A percentile compares a stretch with the other conserved stretches of the same genome.
phyloP scores from a whole-genome alignment of 768 basidiomycete genomes.

The Tricholomella constricta region DNA sequence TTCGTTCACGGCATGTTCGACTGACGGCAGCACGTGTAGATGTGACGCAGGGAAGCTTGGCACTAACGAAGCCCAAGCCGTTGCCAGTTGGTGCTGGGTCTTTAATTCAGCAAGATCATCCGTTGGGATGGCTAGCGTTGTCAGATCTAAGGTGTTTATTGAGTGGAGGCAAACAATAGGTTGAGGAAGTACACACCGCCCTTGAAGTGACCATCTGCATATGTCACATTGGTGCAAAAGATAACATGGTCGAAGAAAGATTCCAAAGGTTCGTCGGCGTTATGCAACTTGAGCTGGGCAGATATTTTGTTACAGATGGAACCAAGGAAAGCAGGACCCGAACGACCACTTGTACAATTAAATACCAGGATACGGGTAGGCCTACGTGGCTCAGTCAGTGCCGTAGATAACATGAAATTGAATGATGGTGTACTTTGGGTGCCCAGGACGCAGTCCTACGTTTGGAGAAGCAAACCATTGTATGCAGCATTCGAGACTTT shows the following conservation, averaged over 20 bases:
- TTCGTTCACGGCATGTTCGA: constrained; percentile 83
- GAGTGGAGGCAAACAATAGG: neutral
- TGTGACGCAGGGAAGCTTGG: constrained; percentile 60
- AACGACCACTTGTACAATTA: constrained; percentile 92
- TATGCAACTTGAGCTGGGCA: constrained; percentile 44
- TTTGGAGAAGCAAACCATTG: constrained; percentile 81
- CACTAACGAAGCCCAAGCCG: constrained; percentile 68
- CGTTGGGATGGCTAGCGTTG: constrained; percentile 63
- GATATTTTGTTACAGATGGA: constrained; percentile 56
- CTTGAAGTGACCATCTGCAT: constrained; percentile 85
- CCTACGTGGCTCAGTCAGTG: constrained; percentile 20
- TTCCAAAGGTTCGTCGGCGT: constrained; percentile 36
- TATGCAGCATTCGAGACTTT: constrained; percentile 85
- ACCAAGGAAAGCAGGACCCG: constrained; percentile 70
- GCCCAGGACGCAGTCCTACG: constrained; percentile 43
- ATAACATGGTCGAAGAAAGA: constrained; percentile 82
- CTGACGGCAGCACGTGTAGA: constrained; percentile 81
- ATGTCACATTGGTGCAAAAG: constrained; percentile 97
- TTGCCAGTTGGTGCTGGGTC: constrained; percentile 74
- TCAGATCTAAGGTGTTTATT: constrained; percentile 60
- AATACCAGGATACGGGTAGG: constrained; percentile 74
- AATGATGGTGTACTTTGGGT: constrained; percentile 16
- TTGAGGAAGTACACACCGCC: constrained; percentile 58
- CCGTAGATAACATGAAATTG: neutral
- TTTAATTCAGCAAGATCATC: constrained; percentile 66